A percentile compares a stretch with the other conserved stretches of the same genome.
Conservation (phyloP, 257 asterid species). For the Solanum okadae region DNA sequence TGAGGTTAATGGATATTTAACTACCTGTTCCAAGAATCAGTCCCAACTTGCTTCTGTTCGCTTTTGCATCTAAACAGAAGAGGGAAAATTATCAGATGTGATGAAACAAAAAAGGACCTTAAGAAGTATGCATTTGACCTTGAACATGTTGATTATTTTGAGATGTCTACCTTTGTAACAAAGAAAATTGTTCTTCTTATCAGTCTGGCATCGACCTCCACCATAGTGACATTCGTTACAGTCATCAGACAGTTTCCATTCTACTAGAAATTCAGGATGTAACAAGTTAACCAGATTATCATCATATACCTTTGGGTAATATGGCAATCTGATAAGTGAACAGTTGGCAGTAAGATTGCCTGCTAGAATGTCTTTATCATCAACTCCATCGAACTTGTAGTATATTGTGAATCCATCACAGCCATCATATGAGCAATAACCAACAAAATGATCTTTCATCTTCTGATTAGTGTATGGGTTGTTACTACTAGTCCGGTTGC, state of each 20-base stretch:
- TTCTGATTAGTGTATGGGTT: neutral
- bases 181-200: neutral
- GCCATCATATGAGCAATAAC: neutral
- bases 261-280: accelerated
- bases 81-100: neutral
- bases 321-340: neutral
- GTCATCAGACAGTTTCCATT: neutral
- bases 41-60: neutral
- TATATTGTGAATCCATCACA: neutral
- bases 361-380: neutral
- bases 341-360: neutral
- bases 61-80: neutral
- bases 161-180: neutral
- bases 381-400: neutral
- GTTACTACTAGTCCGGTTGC: neutral
- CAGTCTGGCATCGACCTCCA: neutral
- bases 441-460: neutral
- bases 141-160: neutral
- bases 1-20: neutral
- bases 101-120: neutral
- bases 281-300: neutral
- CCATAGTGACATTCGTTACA: neutral
- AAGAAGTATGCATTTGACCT: neutral
- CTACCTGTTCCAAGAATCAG: neutral
- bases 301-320: accelerated